Conservation (phyloP, 495 filamentous ascomycete species). For the Lasiosphaeria ovina region DNA sequence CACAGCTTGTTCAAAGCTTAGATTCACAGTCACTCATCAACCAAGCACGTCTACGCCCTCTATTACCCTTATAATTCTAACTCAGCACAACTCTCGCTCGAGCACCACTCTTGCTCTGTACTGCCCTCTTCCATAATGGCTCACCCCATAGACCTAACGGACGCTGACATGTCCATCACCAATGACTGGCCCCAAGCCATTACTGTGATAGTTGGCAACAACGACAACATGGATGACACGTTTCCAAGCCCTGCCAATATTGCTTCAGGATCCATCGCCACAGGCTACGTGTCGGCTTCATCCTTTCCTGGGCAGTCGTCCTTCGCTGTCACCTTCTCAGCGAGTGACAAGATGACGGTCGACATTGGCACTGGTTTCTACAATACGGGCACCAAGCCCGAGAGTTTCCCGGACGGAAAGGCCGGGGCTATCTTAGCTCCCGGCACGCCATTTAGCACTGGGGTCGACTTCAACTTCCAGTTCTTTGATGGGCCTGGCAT, state of each 20-base stretch:
- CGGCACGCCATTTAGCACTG: neutral
- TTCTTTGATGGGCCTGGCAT: conserved; percentile 1
- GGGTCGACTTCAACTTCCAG: neutral
- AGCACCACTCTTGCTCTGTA: neutral
- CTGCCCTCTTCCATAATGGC: neutral
- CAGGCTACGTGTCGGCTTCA: neutral
- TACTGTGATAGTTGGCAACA: neutral
- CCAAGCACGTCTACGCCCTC: neutral
- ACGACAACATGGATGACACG: neutral
- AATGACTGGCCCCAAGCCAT: conserved; percentile 1
- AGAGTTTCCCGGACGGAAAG: neutral
- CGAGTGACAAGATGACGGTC: neutral
- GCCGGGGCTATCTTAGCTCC: neutral
- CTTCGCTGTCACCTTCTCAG: neutral
- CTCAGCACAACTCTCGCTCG: too few species aligned
- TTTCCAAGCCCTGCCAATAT: neutral
- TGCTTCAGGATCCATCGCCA: neutral
- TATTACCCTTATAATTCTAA: neutral
- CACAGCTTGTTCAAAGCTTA: neutral
- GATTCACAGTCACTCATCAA: neutral
- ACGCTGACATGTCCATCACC: neutral
- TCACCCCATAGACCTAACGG: neutral
- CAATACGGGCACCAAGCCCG: neutral
- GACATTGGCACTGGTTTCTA: neutral
- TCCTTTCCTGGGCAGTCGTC: neutral